Percentiles rank a stretch among this genome's conserved stretches.
Conservation (phyloP, 176 grass and related monocot species). For the Puya raimondii region DNA sequence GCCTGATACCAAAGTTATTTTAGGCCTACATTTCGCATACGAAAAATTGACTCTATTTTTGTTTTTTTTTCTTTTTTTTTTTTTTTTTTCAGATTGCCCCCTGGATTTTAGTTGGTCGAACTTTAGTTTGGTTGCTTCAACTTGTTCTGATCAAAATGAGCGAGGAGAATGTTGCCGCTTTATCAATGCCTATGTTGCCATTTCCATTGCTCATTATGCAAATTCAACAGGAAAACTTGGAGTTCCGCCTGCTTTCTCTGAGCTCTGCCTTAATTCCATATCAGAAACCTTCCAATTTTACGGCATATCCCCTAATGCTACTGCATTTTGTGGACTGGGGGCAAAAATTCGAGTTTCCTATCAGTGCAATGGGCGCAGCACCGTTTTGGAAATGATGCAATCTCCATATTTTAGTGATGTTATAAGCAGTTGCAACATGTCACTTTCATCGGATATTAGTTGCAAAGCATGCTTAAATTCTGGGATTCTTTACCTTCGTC, state of each 20-base stretch:
- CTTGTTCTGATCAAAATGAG: conserved; percentile 57
- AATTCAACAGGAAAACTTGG: conserved; percentile 77
- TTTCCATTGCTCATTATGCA: conserved; percentile 69
- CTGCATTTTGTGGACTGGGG: conserved; percentile 64
- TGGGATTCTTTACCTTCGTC: conserved; percentile 72
- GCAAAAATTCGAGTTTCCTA: conserved; percentile 87
- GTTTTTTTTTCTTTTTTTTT: not conserved
- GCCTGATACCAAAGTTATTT: not conserved
- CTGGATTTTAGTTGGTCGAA: conserved; percentile 92
- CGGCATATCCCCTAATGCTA: conserved; percentile 46
- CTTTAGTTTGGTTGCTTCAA: conserved; percentile 49
- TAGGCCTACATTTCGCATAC: not conserved
- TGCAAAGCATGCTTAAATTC: conserved; percentile 97
- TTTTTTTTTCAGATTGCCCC: conserved; percentile 51
- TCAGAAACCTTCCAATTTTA: conserved; percentile 54
- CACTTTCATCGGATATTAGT: conserved; percentile 64
- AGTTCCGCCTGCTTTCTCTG: conserved; percentile 69
- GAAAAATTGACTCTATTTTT: not conserved
- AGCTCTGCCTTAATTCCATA: conserved; percentile 62
- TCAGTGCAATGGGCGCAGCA: conserved; percentile 68
- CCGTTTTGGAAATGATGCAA: conserved; percentile 93
- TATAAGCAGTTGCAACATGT: conserved; percentile 66
- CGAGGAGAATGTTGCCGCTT: conserved; percentile 70
- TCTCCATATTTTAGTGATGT: conserved; percentile 79
- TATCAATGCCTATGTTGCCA: conserved; percentile 93